Conservation (phyloP, 805 yeast genomes). For the Deakozyma indianensis region DNA sequence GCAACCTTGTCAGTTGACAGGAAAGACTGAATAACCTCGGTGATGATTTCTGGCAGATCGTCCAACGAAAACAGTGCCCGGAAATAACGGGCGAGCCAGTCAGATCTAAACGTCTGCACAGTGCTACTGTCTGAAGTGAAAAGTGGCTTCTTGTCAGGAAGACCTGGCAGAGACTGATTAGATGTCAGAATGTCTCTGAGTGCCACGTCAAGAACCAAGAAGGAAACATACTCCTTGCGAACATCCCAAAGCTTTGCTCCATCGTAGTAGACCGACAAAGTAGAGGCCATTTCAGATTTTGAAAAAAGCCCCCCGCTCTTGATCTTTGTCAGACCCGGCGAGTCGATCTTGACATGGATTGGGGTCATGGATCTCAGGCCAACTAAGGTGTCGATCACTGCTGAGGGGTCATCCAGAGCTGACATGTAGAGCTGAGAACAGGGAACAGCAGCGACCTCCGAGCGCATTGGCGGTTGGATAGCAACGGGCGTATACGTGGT, state of each 20-base stretch:
- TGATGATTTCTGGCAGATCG: neutral
- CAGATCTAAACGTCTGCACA: neutral
- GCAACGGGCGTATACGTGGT: no score
- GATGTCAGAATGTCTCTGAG: neutral
- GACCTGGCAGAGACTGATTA: neutral
- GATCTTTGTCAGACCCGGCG: neutral
- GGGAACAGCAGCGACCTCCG: neutral
- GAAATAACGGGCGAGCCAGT: neutral
- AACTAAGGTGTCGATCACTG: neutral
- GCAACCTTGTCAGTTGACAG: neutral
- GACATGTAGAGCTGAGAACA: neutral
- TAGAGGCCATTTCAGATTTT: neutral
- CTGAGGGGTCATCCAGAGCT: neutral
- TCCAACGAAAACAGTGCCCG: neutral
- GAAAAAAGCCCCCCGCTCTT: neutral
- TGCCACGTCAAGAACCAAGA: neutral
- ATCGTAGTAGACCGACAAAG: neutral
- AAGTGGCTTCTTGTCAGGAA: neutral
- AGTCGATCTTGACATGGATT: neutral
- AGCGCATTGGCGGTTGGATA: neutral
- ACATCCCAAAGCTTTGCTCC: neutral
- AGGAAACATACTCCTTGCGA: neutral
- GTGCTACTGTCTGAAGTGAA: neutral
- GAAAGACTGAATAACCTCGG: neutral
- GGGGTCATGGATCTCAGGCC: neutral